Percentiles rank a stretch among this genome's conserved stretches.
Conservation (phyloP, 495 filamentous ascomycete genomes). For the Podospora conica region DNA sequence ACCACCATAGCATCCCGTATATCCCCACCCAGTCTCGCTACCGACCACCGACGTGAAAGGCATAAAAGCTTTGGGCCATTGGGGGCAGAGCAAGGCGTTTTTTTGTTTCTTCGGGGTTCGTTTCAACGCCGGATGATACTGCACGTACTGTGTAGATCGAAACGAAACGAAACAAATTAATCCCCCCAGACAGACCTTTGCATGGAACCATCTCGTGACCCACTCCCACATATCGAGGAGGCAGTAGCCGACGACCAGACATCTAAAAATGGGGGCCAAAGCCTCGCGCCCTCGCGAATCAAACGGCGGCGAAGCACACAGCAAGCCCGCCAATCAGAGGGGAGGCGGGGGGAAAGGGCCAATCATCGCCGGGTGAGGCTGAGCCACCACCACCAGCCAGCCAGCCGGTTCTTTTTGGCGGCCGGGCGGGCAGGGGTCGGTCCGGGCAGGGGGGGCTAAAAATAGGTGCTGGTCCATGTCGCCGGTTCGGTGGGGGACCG, state of each 20-base stretch:
- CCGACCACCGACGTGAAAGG: neutral
- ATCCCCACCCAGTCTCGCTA: neutral
- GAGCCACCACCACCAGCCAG: too few species aligned
- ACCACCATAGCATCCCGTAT: too few species aligned
- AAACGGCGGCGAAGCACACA: neutral
- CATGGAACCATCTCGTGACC: neutral
- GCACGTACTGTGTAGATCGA: too few species aligned
- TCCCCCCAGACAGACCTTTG: neutral
- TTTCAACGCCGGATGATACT: too few species aligned
- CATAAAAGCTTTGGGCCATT: neutral
- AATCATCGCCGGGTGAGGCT: neutral
- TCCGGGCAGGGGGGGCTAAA: too few species aligned
- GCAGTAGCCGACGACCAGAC: neutral
- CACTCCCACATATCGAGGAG: neutral
- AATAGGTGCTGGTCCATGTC: neutral
- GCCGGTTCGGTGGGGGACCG: neutral
- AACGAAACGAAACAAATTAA: neutral
- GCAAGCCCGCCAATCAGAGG: too few species aligned
- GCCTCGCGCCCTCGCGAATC: constrained; percentile 12
- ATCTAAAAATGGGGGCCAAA: constrained; percentile 16
- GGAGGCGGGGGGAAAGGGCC: neutral
- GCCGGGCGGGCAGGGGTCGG: too few species aligned
- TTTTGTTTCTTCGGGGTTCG: too few species aligned
- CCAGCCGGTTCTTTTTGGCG: neutral
- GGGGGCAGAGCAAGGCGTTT: neutral